phyloP scores from a whole-genome alignment of 805 yeast genomes.

The Yamadazyma philogaea region DNA sequence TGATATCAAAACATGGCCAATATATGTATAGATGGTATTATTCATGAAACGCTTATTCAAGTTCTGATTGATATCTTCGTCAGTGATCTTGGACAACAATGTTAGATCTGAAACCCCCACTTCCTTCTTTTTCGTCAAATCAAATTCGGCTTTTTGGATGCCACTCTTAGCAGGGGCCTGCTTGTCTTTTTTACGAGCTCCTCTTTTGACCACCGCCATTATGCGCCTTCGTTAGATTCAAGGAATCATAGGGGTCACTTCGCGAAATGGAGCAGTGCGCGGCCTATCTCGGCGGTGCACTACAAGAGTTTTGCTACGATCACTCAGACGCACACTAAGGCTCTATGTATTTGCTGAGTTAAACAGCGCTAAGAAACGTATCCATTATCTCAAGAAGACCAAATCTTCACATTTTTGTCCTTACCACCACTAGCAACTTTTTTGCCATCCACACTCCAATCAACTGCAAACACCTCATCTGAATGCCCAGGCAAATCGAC shows the following conservation, averaged over 20 bases:
- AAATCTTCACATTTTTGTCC: constrained; percentile 88
- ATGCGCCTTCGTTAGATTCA: neutral
- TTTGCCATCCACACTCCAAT: constrained; percentile 95
- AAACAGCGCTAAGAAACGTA: no score
- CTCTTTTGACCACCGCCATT: constrained; percentile 79
- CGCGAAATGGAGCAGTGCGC: constrained; percentile 4
- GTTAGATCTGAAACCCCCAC: constrained; percentile 98
- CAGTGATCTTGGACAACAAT: constrained; percentile 79
- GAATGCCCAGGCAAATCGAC: constrained; percentile 94
- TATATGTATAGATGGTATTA: constrained; percentile 86
- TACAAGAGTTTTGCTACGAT: neutral
- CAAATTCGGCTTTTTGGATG: constrained; percentile 86
- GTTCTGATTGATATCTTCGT: constrained; percentile 90
- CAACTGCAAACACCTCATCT: constrained; percentile 95
- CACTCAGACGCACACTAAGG: no score
- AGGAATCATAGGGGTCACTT: constrained; percentile 4
- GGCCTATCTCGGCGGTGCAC: neutral
- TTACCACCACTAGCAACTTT: constrained; percentile 97
- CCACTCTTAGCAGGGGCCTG: constrained; percentile 56
- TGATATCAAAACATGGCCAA: constrained; percentile 91
- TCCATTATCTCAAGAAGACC: constrained; percentile 61
- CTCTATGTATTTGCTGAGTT: neutral
- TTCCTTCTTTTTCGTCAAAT: constrained; percentile 82
- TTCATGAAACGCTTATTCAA: constrained; percentile 84
- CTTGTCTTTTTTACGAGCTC: constrained; percentile 57